Evolutionary conservation across 345 rosid genomes (phyloP), one percentile per base, ranked within the genome.

Genomic region (Lepidium sativum): DNA sequence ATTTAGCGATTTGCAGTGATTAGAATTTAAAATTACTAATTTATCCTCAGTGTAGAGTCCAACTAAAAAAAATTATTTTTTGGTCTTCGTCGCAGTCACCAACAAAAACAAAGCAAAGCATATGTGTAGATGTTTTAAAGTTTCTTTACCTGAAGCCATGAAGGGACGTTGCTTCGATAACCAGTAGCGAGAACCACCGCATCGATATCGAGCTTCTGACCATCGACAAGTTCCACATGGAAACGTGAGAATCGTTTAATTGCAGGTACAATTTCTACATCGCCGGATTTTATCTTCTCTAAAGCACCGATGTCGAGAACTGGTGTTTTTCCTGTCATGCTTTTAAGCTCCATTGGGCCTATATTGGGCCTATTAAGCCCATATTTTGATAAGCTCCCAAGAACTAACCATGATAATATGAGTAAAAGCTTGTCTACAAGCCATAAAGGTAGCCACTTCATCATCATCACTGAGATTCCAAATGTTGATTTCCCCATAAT

Each of bases 401-500:
- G 75, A 44, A 79, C 43, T 3, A 87, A 9, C 89, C 88, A 80
- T 5, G 97, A 74, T 32, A 82, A 32, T 3, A 79, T 55, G 60
- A 89, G 17, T 41, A 89, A 16, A 6, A 87, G 62, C 75, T 76
- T 87, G 75, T 89, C 95, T 2, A 85, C 92, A 8, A 85, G 69
- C 92, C 92, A 82, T 7, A 87, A 75, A 1, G 97, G 92, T 10
- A 87, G 67, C 95, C 95, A 89, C 53, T 54, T 80, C 90, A 85
- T 80, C 60, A 89, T 15, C 64, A 76, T 40, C 62, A 79, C 72
- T 1, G 85, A 80, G 56, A 83, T 66, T 65, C 82, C 86, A 13
- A 82, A 89, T 13, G 84, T 79, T 18, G 92, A 86, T 62, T 67
- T 81, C 51, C 88, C 88, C 5, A 79, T 8, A 17, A 81, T 61